Percentiles rank a stretch among this genome's conserved stretches.
These are phyloP conservation scores for Chlorella sp. DNA, from an alignment of 139 green algal species.

Conservation along the genomic window DNA sequence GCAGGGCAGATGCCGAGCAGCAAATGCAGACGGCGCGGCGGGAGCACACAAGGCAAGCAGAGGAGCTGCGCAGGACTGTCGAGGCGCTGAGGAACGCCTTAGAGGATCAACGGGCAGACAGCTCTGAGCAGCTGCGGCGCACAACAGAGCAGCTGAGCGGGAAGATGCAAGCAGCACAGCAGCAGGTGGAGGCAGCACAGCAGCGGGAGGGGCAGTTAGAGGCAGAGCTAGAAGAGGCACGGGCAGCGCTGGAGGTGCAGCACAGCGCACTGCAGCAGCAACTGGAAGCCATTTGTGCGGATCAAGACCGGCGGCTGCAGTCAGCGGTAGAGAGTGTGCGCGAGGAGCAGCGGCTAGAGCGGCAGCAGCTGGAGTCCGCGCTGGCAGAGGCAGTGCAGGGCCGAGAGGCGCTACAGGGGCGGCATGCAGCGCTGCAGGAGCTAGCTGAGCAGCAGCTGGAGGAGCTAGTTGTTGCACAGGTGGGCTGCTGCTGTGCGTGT, in stretches of 20 bases:
- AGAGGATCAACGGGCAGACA: constrained; percentile 23
- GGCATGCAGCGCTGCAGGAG: constrained; percentile 38
- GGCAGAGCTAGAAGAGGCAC: constrained; percentile 26
- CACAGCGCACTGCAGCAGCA: constrained; percentile 57
- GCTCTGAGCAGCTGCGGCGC: neutral
- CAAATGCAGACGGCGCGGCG: neutral
- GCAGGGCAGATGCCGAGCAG: neutral
- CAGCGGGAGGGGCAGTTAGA: constrained; percentile 13
- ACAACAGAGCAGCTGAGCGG: neutral
- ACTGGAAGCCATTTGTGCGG: constrained; percentile 47
- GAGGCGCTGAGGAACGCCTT: constrained; percentile 26
- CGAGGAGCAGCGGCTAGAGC: neutral
- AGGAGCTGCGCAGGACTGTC: neutral
- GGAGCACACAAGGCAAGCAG: neutral
- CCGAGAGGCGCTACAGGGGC: constrained; percentile 28
- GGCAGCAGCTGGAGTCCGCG: neutral
- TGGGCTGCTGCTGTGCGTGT: constrained; percentile 26
- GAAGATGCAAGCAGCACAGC: neutral
- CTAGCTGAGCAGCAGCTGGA: constrained; percentile 51
- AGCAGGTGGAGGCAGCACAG: neutral
- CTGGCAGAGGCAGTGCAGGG: neutral
- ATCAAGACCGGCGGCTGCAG: constrained; percentile 55
- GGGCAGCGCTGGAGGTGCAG: constrained; percentile 29
- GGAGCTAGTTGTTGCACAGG: constrained; percentile 31
- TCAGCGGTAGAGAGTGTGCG: constrained; percentile 44